These are phyloP conservation scores for Pythium coloratum DNA, from an alignment of 352 stramenopile species.

Conservation along the genomic window DNA sequence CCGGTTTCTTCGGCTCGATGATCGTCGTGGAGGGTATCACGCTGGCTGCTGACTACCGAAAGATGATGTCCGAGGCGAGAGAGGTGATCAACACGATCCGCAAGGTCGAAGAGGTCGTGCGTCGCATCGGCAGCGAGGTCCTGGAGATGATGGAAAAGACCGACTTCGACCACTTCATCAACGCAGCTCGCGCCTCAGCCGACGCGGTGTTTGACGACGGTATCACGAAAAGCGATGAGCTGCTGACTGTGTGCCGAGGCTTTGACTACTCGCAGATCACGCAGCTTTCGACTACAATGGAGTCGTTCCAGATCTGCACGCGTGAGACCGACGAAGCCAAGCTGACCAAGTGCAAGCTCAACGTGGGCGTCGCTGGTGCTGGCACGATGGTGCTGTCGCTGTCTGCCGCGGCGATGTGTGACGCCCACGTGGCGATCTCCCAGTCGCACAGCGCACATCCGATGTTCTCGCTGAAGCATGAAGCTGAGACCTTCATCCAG, in stretches of 20 bases:
- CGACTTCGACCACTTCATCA: conserved; percentile 13
- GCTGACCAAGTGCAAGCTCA: not conserved
- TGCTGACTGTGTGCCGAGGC: not conserved
- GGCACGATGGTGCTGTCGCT: conserved; percentile 1
- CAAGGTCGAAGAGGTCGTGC: not conserved
- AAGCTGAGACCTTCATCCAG: not conserved
- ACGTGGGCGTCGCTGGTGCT: not conserved
- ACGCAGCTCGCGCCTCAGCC: not conserved
- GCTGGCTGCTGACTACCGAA: not conserved
- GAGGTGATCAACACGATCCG: conserved; percentile 4
- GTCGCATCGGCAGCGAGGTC: conserved; percentile 12
- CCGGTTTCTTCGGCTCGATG: not conserved
- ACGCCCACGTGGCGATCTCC: conserved; percentile 8
- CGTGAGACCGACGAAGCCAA: not conserved
- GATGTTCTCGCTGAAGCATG: not conserved
- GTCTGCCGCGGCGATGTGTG: conserved; percentile 3
- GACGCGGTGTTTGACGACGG: not conserved
- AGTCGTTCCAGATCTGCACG: conserved; percentile 6
- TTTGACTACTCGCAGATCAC: conserved; percentile 10
- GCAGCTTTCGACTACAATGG: not conserved
- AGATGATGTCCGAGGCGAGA: not conserved
- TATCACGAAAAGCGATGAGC: not conserved
- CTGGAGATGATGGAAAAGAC: not conserved
- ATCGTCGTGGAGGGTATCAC: not conserved
- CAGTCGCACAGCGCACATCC: conserved; percentile 13